phyloP scores from a whole-genome alignment of 352 stramenopile genomes.

The Globisporangium nunn region DNA sequence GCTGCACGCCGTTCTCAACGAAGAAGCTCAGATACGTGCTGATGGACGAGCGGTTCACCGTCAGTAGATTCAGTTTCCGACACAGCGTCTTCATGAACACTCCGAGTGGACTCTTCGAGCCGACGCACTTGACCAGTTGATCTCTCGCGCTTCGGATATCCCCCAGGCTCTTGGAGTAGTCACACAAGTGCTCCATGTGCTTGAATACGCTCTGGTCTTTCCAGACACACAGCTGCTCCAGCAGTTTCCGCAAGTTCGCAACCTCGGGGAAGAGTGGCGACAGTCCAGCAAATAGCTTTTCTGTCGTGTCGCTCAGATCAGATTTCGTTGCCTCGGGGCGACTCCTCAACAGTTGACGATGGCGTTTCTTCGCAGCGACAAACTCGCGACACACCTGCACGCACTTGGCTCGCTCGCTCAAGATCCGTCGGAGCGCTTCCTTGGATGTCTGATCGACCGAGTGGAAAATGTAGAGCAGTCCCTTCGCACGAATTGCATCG shows the following conservation, averaged over 20 bases:
- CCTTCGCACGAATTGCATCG: conserved; percentile 48
- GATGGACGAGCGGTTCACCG: conserved; percentile 42
- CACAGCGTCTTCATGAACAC: conserved; percentile 83
- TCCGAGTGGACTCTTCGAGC: conserved; percentile 68
- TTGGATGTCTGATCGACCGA: conserved; percentile 50
- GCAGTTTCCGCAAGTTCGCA: conserved; percentile 38
- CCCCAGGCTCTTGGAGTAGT: conserved; percentile 35
- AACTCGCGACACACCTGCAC: conserved; percentile 26
- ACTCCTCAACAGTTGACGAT: conserved; percentile 20
- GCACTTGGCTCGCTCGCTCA: conserved; percentile 58
- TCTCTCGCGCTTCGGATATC: conserved; percentile 50
- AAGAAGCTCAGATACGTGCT: conserved; percentile 37
- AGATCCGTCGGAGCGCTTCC: conserved; percentile 65
- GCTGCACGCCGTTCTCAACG: conserved; percentile 15
- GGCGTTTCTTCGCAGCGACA: conserved; percentile 34
- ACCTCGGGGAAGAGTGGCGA: conserved; percentile 55
- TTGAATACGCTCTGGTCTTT: conserved; percentile 82
- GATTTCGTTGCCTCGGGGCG: background rate
- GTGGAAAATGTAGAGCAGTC: conserved; percentile 68
- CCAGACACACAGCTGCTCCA: conserved; percentile 58
- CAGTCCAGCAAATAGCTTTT: conserved; percentile 31
- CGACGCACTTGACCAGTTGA: conserved; percentile 66
- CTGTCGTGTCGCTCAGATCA: conserved; percentile 21
- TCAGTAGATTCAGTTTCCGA: conserved; percentile 66
- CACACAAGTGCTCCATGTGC: conserved; percentile 52